These are phyloP conservation scores for Tulasnella sp. DNA, from an alignment of 768 basidiomycete species.

Conservation along the genomic window DNA sequence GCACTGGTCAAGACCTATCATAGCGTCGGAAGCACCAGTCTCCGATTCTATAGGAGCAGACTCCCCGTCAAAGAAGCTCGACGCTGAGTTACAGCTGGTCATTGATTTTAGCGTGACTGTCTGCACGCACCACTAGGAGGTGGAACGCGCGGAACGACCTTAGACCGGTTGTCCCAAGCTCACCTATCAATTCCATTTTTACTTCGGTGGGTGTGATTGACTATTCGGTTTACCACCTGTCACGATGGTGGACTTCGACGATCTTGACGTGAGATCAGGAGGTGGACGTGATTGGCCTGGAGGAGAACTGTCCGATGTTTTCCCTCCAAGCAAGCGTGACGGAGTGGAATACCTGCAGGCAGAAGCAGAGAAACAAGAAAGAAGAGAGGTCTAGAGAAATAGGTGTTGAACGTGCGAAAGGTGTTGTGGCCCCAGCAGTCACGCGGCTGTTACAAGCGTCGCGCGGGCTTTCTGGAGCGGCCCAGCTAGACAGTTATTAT, in stretches of 20 bases:
- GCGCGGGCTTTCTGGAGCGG: too few species aligned
- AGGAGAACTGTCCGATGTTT: neutral
- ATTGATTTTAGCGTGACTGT: too few species aligned
- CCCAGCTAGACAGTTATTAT: too few species aligned
- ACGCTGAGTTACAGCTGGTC: too few species aligned
- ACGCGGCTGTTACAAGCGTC: too few species aligned
- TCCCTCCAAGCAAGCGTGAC: neutral
- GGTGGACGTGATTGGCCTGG: neutral
- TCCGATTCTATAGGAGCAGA: too few species aligned
- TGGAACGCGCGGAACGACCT: too few species aligned
- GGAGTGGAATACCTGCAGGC: neutral
- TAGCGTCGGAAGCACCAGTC: too few species aligned
- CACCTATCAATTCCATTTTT: slow-evolving; percentile 79
- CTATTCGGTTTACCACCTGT: slow-evolving; percentile 91
- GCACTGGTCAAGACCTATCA: too few species aligned
- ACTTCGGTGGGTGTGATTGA: slow-evolving; percentile 67
- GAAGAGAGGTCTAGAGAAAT: slow-evolving; percentile 1
- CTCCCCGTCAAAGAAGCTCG: too few species aligned
- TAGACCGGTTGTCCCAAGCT: slow-evolving; percentile 70
- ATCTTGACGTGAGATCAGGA: slow-evolving; percentile 46
- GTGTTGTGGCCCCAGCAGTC: neutral
- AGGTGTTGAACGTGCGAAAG: neutral
- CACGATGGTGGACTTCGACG: slow-evolving; percentile 88
- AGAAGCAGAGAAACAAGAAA: neutral
- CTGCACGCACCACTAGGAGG: too few species aligned